These are phyloP conservation scores for Picochlorum sp. DNA, from an alignment of 139 green algal genomes.

Conservation along the genomic window DNA sequence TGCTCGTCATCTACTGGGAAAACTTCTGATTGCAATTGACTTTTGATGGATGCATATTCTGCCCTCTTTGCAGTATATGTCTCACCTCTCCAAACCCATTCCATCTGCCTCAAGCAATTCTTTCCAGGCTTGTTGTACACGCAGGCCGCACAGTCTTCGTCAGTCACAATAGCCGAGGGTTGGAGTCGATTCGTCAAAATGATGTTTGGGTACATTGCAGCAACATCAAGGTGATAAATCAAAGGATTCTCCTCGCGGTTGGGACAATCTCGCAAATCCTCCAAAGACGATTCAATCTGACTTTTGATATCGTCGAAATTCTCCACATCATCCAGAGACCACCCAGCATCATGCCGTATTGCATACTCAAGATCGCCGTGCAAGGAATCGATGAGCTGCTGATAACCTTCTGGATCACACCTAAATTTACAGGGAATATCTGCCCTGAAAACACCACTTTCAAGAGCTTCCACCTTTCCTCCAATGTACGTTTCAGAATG, in stretches of 20 bases:
- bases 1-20: conserved; percentile 41
- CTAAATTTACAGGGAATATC: conserved; percentile 88
- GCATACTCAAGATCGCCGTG: conserved; percentile 85
- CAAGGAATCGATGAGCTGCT: conserved; percentile 82
- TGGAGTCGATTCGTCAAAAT: conserved; percentile 94
- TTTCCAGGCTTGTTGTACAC: conserved; percentile 93
- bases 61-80: conserved; percentile 52
- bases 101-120: conserved; percentile 86
- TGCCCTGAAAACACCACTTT: conserved; percentile 82
- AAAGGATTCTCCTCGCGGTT: conserved; percentile 76
- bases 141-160: conserved; percentile 91
- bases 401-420: conserved; percentile 62
- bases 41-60: conserved; percentile 78
- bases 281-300: conserved; percentile 53
- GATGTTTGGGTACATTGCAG: conserved; percentile 99
- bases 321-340: conserved; percentile 39
- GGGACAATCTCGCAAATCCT: conserved; percentile 67
- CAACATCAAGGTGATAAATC: conserved; percentile 98
- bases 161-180: conserved; percentile 70
- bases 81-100: conserved; percentile 96
- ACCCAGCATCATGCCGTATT: conserved; percentile 46
- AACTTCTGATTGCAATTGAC: conserved; percentile 68
- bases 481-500: conserved; percentile 98
- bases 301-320: conserved; percentile 63
- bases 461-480: conserved; percentile 80